Base-by-base conservation (phyloP, 805 yeast species). In the Kodamaea kaohsiungensis region DNA sequence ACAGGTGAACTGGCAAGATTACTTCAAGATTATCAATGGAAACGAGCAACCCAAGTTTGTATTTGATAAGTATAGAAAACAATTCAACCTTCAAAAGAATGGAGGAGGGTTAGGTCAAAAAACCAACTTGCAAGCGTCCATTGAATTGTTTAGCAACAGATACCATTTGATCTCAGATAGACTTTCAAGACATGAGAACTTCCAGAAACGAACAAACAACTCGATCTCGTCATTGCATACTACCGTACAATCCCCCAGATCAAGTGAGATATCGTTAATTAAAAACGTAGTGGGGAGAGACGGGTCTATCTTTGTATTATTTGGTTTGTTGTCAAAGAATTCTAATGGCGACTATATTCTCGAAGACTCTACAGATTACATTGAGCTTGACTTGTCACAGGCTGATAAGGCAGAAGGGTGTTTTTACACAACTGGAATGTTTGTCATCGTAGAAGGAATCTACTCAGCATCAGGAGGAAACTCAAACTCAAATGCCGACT, bases 231-330 rank as follows among this genome's bases (percentile, higher is more conserved):
- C 82, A n/a, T 65, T 80, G 46, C 48, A 56, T 25, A 52, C 18
- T 18, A 45, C 54, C 15, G 51, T 59, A 42, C 43, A 46, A 4
- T 50, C 52, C 19, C 54, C 53, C 8, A 53, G 51, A 35, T n/a
- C 54, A n/a, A 57, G 59, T 48, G 69, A 66, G 39, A 75, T 93
- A 46, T 89, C 96, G 0, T 76, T 84, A 40, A 85, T 95, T 52
- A 92, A 92, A 63, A 92, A 92, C 67, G 73, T 95, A 55, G 67
- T 95, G 27, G 99, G 99, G 30, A 75, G 97, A 52, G 88, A 88
- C 61, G 93, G 93, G 3, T 77, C 82, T 51, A 78, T 83, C 53
- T 95, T 95, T 65, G 72, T 88, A 7, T 65, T 95, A 2, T 84
- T 92, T 62, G 99, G 99, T 0, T 72, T 91, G 54, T 68, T 95